Percentiles rank a stretch among this genome's conserved stretches.
phyloP scores from a whole-genome alignment of 2,329 filamentous ascomycete species.

The Fusarium luffae region DNA sequence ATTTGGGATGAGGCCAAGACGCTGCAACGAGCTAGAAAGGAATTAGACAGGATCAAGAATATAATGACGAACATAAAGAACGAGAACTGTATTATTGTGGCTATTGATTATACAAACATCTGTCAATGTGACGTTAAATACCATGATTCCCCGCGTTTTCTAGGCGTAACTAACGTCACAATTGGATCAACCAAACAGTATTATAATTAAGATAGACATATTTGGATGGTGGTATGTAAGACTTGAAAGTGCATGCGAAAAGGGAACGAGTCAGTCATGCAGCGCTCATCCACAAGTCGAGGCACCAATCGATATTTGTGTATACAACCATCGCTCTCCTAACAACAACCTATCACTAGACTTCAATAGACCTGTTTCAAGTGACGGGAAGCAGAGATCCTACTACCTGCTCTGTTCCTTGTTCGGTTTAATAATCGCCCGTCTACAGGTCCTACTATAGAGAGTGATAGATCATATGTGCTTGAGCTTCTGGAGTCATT shows the following conservation, averaged over 20 bases:
- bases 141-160: background rate
- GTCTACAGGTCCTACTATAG: background rate
- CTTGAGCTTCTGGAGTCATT: background rate
- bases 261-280: constrained; percentile 9
- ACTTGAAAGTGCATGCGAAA: background rate
- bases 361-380: background rate
- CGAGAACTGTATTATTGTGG: background rate
- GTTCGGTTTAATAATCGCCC: background rate
- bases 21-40: background rate
- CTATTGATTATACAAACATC: background rate
- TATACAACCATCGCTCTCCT: background rate
- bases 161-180: background rate
- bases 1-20: background rate
- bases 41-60: constrained; percentile 10
- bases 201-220: background rate
- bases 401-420: background rate
- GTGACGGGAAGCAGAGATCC: background rate
- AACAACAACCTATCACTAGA: background rate
- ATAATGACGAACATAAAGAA: background rate
- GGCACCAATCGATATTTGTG: background rate
- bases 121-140: background rate
- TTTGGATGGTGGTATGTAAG: background rate
- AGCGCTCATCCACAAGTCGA: background rate
- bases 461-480: background rate
- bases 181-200: background rate